Evolutionary conservation across 768 basidiomycete species (phyloP), one percentile per base, ranked within the genome.

Genomic region (Collybia mongolica): DNA sequence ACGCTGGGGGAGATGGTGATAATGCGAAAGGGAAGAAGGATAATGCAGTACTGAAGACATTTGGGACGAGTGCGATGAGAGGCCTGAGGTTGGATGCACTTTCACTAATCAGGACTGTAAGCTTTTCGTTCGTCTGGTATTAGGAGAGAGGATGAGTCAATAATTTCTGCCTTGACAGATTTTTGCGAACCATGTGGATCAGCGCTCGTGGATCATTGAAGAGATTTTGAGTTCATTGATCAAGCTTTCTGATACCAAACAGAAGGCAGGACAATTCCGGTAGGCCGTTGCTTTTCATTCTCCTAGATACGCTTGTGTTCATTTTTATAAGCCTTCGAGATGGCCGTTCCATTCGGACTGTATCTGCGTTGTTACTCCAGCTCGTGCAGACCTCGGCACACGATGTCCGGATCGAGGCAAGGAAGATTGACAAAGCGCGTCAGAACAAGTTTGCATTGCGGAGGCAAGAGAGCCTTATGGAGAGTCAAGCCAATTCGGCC

Each of bases 171-270:
- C 28, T 19, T 43, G 28, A 0, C 59, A 97, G 95, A 86, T 95
- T 26, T 98, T 97, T 59, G 90, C 91, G 11, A 89, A 87, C 54
- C 86, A 98, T 61, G 84, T 90, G 56, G 88, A 87, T 38, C 97
- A 99, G 65, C 74, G 97, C 7, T 84, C 87, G 0, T 97, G 94
- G 94, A 96, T 98, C 54, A 88, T 98, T n/a, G 95, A 98, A 64
- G 97, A 98, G 67, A 95, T 98, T 28, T 62, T 99, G 22, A 81
- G 84, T 7, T 95, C 93, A 0, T 71, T 98, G 47, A 94, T 90
- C 58, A 95, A 93, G 67, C 75, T 95, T 19, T 90, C 92, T 2
- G 90, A 93, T 60, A 83, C 85, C 17, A 97, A 93, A 64, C 91
- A 92, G 68, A 88, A 88, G 57, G 90, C 88, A 43, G 90, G 93